Percentiles rank a stretch among this genome's conserved stretches.
phyloP scores from a whole-genome alignment of 768 basidiomycete genomes.

The Bullera alba region DNA sequence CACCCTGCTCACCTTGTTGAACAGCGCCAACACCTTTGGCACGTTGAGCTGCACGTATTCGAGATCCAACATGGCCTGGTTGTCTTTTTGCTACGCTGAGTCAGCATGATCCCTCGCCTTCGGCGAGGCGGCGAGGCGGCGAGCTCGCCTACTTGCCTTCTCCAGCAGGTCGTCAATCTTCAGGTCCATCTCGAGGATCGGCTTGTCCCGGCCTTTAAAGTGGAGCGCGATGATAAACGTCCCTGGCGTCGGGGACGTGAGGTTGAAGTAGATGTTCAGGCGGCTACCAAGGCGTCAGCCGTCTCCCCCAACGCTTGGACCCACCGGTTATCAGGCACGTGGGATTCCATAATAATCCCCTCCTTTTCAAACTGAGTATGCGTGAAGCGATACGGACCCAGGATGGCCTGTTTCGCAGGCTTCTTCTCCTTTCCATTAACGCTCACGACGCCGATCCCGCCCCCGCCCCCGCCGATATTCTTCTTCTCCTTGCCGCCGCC shows the following conservation, averaged over 20 bases:
- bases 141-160: slow-evolving; percentile 65
- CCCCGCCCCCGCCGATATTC: too few species aligned
- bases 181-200: slow-evolving; percentile 98
- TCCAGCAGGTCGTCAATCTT: slow-evolving; percentile 97
- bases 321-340: slow-evolving; percentile 95
- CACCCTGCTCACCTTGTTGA: slow-evolving; percentile 66
- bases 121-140: background rate
- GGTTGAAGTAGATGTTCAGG: slow-evolving; percentile 97
- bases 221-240: slow-evolving; percentile 98
- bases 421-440: slow-evolving; percentile 98
- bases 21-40: slow-evolving; percentile 79
- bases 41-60: slow-evolving; percentile 98
- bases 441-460: slow-evolving; percentile 84
- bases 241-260: slow-evolving; percentile 93
- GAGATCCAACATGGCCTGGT: slow-evolving; percentile 88
- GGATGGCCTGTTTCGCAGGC: slow-evolving; percentile 68
- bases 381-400: slow-evolving; percentile 95
- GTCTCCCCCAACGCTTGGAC: slow-evolving; percentile 33
- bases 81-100: slow-evolving; percentile 83
- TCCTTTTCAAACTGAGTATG: slow-evolving; percentile 98
- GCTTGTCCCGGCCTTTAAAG: slow-evolving; percentile 97
- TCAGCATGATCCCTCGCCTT: background rate
- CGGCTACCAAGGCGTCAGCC: slow-evolving; percentile 54
- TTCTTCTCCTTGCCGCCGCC: slow-evolving; percentile 72
- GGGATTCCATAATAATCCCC: slow-evolving; percentile 97